These are phyloP conservation scores for Isabelozyma rhagii DNA, from an alignment of 805 yeast genomes.

Conservation along the genomic window DNA sequence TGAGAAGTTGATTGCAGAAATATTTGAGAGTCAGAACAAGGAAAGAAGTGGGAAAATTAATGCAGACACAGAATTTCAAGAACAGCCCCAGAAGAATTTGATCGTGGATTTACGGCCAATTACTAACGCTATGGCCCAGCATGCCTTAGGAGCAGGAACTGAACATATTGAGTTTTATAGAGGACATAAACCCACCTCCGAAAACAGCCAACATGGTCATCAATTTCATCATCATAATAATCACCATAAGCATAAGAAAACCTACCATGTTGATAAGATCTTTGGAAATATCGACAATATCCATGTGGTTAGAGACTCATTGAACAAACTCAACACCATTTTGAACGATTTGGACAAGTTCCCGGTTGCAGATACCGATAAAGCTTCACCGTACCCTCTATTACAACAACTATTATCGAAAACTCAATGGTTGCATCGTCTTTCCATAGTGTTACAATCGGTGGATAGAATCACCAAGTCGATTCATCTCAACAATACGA, in stretches of 20 bases:
- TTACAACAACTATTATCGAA: conserved; percentile 54
- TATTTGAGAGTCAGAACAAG: conserved; percentile 57
- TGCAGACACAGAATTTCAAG: conserved; percentile 19
- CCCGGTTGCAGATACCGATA: conserved; percentile 23
- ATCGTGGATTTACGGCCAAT: conserved; percentile 91
- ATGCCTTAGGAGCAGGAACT: conserved; percentile 97
- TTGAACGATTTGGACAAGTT: conserved; percentile 67
- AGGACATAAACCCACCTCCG: conserved; percentile 13
- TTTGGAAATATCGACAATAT: conserved; percentile 92
- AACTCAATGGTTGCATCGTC: conserved; percentile 77
- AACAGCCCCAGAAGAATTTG: conserved; percentile 49
- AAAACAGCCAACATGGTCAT: conserved; percentile 4
- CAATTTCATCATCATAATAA: background rate
- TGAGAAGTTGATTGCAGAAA: conserved; percentile 74
- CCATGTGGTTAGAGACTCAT: conserved; percentile 89
- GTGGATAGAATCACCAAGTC: conserved; percentile 77
- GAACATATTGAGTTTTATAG: conserved; percentile 88
- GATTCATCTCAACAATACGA: conserved; percentile 78
- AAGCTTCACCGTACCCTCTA: conserved; percentile 15
- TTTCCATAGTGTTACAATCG: conserved; percentile 65
- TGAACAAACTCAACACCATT: conserved; percentile 58
- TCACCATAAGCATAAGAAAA: conserved; percentile 17
- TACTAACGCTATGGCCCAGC: conserved; percentile 94
- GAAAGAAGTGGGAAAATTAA: conserved; percentile 18
- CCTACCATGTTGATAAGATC: conserved; percentile 50